Percentiles rank a stretch among this genome's conserved stretches.
Evolutionary conservation across 805 yeast genomes (phyloP).

Genomic region (Saccharomycopsis fermentans): DNA sequence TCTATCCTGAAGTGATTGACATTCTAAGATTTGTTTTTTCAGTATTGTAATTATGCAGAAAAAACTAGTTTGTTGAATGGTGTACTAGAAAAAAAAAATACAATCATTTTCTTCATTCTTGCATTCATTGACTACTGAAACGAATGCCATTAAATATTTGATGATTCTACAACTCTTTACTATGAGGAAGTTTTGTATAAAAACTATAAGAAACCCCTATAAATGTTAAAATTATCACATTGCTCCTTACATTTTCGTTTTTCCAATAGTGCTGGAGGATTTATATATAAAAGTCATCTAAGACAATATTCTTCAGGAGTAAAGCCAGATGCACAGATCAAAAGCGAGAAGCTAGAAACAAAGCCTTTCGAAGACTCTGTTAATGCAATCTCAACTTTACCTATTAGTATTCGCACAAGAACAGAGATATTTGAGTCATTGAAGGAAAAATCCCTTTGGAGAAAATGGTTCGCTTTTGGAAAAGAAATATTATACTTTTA

Average conservation of each 20-base stretch:
- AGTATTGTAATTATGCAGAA: too few relatives aligned
- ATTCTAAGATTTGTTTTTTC: too few relatives aligned
- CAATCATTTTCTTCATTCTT: too few relatives aligned
- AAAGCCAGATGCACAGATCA: not conserved
- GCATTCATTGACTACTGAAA: too few relatives aligned
- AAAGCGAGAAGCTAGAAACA: not conserved
- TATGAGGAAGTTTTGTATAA: too few relatives aligned
- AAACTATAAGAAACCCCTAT: not conserved
- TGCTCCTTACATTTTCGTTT: not conserved
- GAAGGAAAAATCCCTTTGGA: slow-evolving; percentile 17
- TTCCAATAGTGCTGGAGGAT: not conserved
- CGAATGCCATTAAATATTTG: too few relatives aligned
- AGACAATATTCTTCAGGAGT: not conserved
- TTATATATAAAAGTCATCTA: not conserved
- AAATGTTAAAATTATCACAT: not conserved
- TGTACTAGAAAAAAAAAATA: too few relatives aligned
- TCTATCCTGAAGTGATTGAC: too few relatives aligned
- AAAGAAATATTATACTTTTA: slow-evolving; percentile 42
- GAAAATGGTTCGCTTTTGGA: slow-evolving; percentile 36
- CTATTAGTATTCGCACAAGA: not conserved
- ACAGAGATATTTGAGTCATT: slow-evolving; percentile 22
- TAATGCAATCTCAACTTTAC: slow-evolving; percentile 14
- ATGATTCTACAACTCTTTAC: too few relatives aligned
- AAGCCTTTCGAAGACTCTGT: not conserved
- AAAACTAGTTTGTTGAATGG: too few relatives aligned